These are phyloP conservation scores for Scheffersomyces insectosa DNA, from an alignment of 1,139 yeast genomes.

Conservation along the genomic window DNA sequence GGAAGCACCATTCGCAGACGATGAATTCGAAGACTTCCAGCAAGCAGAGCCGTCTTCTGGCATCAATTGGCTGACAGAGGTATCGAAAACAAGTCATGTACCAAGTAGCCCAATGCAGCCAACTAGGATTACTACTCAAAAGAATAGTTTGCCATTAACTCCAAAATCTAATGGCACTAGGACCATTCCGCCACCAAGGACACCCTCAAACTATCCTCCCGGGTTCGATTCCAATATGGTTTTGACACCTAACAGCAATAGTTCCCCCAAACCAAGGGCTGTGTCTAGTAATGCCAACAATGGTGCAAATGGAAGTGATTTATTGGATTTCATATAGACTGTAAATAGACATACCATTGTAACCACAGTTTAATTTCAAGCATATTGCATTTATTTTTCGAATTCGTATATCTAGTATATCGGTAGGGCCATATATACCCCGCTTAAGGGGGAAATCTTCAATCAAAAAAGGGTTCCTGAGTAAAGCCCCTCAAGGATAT, in stretches of 20 bases:
- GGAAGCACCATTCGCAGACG: conserved; percentile 19
- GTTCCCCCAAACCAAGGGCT: neutral
- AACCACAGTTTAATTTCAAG: too few species aligned
- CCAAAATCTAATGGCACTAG: neutral
- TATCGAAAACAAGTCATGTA: conserved; percentile 5
- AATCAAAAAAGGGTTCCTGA: too few species aligned
- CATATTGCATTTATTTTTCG: too few species aligned
- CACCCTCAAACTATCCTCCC: conserved; percentile 23
- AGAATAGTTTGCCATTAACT: conserved; percentile 2
- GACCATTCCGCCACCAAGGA: conserved; percentile 1
- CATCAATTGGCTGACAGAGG: conserved; percentile 24
- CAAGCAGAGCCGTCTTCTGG: conserved; percentile 15
- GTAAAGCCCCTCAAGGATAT: too few species aligned
- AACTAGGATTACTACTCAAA: neutral
- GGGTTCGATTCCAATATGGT: conserved; percentile 25
- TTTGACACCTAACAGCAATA: conserved; percentile 12
- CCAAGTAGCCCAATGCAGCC: conserved; percentile 5
- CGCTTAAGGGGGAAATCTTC: too few species aligned
- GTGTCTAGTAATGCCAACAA: neutral
- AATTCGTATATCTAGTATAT: too few species aligned
- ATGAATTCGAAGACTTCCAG: conserved; percentile 35
- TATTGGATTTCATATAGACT: neutral
- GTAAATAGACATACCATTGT: too few species aligned
- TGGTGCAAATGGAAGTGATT: neutral
- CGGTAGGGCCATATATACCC: too few species aligned